Conservation (phyloP, 768 basidiomycete genomes). For the Tylopilus cervinicoccineus region DNA sequence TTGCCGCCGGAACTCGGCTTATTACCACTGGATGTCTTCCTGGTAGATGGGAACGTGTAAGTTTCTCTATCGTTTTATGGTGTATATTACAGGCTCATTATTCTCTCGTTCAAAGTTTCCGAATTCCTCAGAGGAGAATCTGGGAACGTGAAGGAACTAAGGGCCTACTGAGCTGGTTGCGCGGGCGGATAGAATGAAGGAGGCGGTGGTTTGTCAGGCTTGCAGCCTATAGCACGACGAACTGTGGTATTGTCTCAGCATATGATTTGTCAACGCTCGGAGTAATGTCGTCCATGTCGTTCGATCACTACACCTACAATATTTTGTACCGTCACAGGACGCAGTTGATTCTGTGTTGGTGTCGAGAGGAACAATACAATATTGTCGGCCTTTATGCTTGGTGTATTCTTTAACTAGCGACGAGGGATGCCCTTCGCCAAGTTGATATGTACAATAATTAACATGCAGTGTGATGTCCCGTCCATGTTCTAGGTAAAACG, state of each 20-base stretch:
- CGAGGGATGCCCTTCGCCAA: background rate
- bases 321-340: no score
- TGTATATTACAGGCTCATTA: background rate
- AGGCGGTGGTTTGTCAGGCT: background rate
- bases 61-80: constrained; percentile 26
- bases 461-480: background rate
- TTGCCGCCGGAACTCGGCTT: constrained; percentile 68
- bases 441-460: background rate
- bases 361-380: no score
- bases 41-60: constrained; percentile 83
- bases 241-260: background rate
- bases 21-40: constrained; percentile 72
- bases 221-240: background rate
- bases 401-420: background rate
- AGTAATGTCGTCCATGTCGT: no score
- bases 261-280: background rate
- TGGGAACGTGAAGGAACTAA: constrained; percentile 89
- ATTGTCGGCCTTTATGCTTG: no score
- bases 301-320: no score
- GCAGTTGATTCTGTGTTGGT: no score
- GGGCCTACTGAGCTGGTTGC: constrained; percentile 73
- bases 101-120: constrained; percentile 50
- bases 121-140: constrained; percentile 72
- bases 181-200: constrained; percentile 62
- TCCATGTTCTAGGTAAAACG: background rate